A percentile compares a stretch with the other conserved stretches of the same genome.
Conservation (phyloP, 2,329 filamentous ascomycete genomes). For the Alternaria triticimaculans region DNA sequence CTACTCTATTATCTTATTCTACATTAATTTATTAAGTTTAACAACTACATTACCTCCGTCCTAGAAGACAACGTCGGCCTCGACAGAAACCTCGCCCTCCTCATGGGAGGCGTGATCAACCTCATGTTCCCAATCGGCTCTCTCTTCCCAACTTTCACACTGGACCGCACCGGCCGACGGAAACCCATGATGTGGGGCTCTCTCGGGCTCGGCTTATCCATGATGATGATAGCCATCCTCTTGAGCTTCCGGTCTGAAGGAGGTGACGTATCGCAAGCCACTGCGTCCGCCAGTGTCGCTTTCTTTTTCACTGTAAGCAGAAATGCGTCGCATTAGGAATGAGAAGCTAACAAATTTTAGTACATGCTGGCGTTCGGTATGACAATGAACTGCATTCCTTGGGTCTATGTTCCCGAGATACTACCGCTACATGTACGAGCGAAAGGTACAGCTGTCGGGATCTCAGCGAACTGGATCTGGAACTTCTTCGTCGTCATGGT, state of each 20-base stretch:
- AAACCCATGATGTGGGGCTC: slow-evolving; percentile 44
- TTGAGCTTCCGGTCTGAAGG: slow-evolving; percentile 51
- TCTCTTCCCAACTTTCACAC: slow-evolving; percentile 50
- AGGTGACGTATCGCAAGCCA: slow-evolving; percentile 47
- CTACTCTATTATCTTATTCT: too few species aligned
- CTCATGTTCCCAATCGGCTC: slow-evolving; percentile 41
- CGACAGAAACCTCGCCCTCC: slow-evolving; percentile 51
- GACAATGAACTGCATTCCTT: slow-evolving; percentile 50
- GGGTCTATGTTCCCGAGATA: slow-evolving; percentile 60
- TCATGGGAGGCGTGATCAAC: slow-evolving; percentile 55
- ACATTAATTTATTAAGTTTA: too few species aligned
- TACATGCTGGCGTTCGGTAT: slow-evolving; percentile 36
- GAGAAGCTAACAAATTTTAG: slow-evolving; percentile 3
- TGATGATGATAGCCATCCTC: slow-evolving; percentile 46
- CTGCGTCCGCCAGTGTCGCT: slow-evolving; percentile 55
- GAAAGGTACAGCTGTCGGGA: slow-evolving; percentile 59
- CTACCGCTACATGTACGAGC: slow-evolving; percentile 58
- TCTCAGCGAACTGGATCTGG: slow-evolving; percentile 58
- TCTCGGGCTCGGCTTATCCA: slow-evolving; percentile 38
- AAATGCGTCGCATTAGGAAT: neutral
- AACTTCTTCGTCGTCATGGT: slow-evolving; percentile 62
- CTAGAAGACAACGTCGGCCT: slow-evolving; percentile 57
- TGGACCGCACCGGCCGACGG: slow-evolving; percentile 39
- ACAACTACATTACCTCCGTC: slow-evolving; percentile 51
- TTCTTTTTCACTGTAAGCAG: slow-evolving; percentile 56